Conservation (phyloP, 2,329 filamentous ascomycete species). For the Penicillium occitanis region DNA sequence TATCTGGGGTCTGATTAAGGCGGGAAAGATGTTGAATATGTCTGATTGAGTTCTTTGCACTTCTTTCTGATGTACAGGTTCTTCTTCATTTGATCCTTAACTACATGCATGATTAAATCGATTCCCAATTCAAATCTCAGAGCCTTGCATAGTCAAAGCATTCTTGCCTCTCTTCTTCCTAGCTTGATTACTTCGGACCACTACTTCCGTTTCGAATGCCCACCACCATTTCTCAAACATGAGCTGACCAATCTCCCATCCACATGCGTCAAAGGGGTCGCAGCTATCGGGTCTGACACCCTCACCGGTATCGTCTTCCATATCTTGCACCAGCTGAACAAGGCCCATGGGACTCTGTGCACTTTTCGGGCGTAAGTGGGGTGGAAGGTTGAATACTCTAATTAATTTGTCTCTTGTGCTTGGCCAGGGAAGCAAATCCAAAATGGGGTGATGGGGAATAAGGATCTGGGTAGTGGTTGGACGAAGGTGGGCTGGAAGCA, state of each 20-base stretch:
- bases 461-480: conserved; percentile 53
- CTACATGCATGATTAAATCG: neutral
- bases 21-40: conserved; percentile 26
- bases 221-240: conserved; percentile 63
- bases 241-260: conserved; percentile 61
- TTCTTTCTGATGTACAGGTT: neutral
- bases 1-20: conserved; percentile 34
- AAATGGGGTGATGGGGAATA: conserved; percentile 57
- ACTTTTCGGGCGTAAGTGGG: conserved; percentile 48
- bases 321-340: conserved; percentile 56
- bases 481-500: conserved; percentile 51
- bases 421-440: conserved; percentile 62
- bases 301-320: conserved; percentile 56
- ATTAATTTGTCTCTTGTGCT: conserved; percentile 55
- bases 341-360: conserved; percentile 52
- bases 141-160: conserved; percentile 22
- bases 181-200: conserved; percentile 56
- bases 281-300: conserved; percentile 53
- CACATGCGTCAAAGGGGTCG: conserved; percentile 50
- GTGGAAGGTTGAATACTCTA: conserved; percentile 52
- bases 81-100: neutral
- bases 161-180: conserved; percentile 47
- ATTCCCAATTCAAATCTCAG: neutral
- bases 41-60: neutral
- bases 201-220: conserved; percentile 54